phyloP scores from a whole-genome alignment of 306 rosid species.

The Pterocarpus macrocarpus region DNA sequence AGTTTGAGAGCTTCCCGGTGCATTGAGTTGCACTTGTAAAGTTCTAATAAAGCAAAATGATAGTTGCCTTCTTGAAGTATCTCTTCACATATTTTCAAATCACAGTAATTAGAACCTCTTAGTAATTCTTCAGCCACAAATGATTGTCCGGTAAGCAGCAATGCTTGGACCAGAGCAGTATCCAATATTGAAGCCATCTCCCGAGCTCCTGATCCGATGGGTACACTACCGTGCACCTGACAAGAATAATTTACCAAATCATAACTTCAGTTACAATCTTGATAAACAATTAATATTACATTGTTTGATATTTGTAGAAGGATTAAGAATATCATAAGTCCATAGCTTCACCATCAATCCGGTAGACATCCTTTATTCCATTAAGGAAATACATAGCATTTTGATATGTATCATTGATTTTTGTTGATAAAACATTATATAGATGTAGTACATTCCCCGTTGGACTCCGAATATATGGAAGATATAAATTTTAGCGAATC shows the following conservation, averaged over 20 bases:
- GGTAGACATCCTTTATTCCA: conserved; percentile 9
- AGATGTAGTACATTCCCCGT: conserved; percentile 24
- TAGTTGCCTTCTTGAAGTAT: conserved; percentile 75
- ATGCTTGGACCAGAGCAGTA: conserved; percentile 89
- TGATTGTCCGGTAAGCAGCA: conserved; percentile 91
- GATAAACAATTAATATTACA: neutral
- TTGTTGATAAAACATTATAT: conserved; percentile 11
- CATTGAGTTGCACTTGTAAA: conserved; percentile 88
- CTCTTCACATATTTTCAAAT: conserved; percentile 86
- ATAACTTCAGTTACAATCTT: conserved; percentile 11
- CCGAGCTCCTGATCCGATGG: conserved; percentile 82
- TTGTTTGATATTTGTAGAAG: neutral
- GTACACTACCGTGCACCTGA: conserved; percentile 73
- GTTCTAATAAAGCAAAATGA: conserved; percentile 79
- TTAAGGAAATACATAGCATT: neutral
- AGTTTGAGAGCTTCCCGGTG: conserved; percentile 94
- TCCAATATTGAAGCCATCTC: conserved; percentile 94
- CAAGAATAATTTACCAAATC: conserved; percentile 43
- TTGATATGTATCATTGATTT: neutral
- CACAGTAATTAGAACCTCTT: conserved; percentile 85
- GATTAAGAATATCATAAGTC: conserved; percentile 26
- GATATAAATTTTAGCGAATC: conserved; percentile 10
- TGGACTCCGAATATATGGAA: conserved; percentile 20
- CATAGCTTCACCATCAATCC: conserved; percentile 35
- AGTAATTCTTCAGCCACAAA: conserved; percentile 74